Base-by-base conservation (phyloP, 306 rosid genomes). In the Parietaria judaica region DNA sequence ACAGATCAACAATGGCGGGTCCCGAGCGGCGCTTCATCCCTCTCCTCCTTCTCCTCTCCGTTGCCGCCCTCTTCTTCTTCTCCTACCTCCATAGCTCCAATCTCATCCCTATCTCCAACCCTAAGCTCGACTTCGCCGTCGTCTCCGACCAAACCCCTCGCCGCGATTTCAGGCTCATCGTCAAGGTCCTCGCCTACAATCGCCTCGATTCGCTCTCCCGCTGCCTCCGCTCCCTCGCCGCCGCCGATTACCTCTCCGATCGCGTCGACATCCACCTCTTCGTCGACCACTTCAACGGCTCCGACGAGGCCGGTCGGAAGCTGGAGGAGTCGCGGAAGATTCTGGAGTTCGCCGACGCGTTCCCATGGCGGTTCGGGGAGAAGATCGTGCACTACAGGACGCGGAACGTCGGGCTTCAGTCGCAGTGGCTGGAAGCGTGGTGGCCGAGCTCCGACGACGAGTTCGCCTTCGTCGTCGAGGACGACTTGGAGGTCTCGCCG, bases 341-440 rank as follows among this genome's bases (percentile, higher is more conserved):
- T 38, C 15, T 88, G 82, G 87, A 84, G 57, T 82, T 72, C 35
- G 95, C 70, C 3, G 89, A 87, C 64, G 77, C 64, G 31, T 83
- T 91, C 72, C 77, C 62, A 35, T 91, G 98, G 98, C 76, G 52
- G 10, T 91, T 85, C 37, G 95, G 96, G 1, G 85, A 83, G n/a
- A 91, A 87, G 74, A 63, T 83, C 0, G 79, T 91, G 67, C 96
- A 80, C 63, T 88, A 80, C 66, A 77, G 98, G 57, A 91, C 98
- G 11, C 65, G 64, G 43, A 91, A 91, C 45, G 92, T 65, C 48
- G 98, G 96, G 6, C 62, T 91, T 66, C 98, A 91, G 72, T 91
- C 96, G n/a, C 98, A 91, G 78, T 91, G 98, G 96, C 68, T 91
- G 83, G 98, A 91, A 72, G 86, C 95, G 3, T 91, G 98, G 98